Conservation (phyloP, 192 early-diverging fungal genomes). For the Thamnidium elegans region DNA sequence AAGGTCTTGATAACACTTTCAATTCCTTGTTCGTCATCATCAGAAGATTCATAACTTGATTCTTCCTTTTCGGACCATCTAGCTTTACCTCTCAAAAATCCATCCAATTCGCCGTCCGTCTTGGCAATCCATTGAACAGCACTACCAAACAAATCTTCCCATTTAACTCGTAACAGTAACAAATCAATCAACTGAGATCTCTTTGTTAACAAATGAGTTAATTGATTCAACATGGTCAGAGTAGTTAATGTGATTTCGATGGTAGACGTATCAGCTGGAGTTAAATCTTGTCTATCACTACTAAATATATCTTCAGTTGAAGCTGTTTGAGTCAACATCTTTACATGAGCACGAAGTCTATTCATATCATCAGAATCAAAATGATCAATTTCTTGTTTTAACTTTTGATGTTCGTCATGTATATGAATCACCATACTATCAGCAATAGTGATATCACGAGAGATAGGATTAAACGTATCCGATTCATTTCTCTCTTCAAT, state of each 20-base stretch:
- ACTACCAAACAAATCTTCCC: conserved; percentile 33
- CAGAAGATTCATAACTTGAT: background rate
- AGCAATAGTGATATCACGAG: conserved; percentile 1
- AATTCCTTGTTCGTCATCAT: background rate
- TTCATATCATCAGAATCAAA: conserved; percentile 38
- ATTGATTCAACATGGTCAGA: conserved; percentile 29
- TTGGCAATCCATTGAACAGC: conserved; percentile 26
- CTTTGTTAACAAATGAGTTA: conserved; percentile 22
- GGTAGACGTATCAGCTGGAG: conserved; percentile 39
- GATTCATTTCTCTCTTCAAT: conserved; percentile 24
- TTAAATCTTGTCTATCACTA: conserved; percentile 7
- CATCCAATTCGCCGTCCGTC: conserved; percentile 24
- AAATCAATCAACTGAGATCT: conserved; percentile 22
- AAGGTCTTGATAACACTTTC: conserved; percentile 16
- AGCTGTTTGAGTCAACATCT: conserved; percentile 16
- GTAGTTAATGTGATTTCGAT: conserved; percentile 41
- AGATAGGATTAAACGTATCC: conserved; percentile 23
- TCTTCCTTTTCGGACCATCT: conserved; percentile 23
- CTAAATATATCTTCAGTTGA: background rate
- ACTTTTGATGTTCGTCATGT: conserved; percentile 30
- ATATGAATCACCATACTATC: conserved; percentile 9
- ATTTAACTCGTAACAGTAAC: conserved; percentile 31
- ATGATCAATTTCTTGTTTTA: conserved; percentile 34
- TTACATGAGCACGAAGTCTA: conserved; percentile 36
- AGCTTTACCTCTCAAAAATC: conserved; percentile 24